Base-by-base conservation (phyloP, 306 rosid species). In the Phaseolus lunatus region DNA sequence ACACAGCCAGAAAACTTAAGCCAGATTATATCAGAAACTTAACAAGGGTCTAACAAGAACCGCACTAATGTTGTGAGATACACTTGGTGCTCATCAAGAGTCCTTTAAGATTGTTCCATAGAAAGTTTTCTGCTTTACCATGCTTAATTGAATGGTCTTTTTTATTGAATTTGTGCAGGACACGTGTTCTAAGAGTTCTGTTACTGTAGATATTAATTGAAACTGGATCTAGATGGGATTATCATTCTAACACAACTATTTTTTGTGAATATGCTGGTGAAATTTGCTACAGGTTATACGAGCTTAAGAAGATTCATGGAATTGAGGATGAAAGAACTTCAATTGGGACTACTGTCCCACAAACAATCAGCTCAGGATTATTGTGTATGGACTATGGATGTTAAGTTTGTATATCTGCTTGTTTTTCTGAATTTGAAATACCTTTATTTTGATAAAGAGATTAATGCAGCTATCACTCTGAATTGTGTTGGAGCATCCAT, bases 401-500 rank as follows among this genome's bases (percentile, higher is more conserved):
- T 27, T 39, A 65, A 63, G 24, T 47, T 58, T 62, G 64, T 44
- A 16, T 27, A 5, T 67, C 12, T 1, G 5, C 41, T 65, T 73
- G 48, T 71, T 77, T 72, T 47, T 29, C 33, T 58, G 27, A 67
- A 71, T 47, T 50, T 48, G 16, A 19, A 69, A 58, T 59, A 47
- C 49, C 45, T 56, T 24, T 77, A 48, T 74, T 82, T 70, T 49
- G 56, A 19, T 49, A 64, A 73, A 35, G 45, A 76, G 48, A 79
- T 70, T 85, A 70, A n/a, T 88, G 87, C 93, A 92, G 98, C 97
- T 66, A 84, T 95, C 84, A 88, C 87, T 80, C 79, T 95, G 67
- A 92, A 89, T 75, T 90, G 97, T 24, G 96, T 95, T 59, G 99
- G 97, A 86, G 94, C 97, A 75, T 90, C 99, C 62, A 84, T 95